These are phyloP conservation scores for Candida koratica DNA, from an alignment of 805 yeast species.

Conservation along the genomic window DNA sequence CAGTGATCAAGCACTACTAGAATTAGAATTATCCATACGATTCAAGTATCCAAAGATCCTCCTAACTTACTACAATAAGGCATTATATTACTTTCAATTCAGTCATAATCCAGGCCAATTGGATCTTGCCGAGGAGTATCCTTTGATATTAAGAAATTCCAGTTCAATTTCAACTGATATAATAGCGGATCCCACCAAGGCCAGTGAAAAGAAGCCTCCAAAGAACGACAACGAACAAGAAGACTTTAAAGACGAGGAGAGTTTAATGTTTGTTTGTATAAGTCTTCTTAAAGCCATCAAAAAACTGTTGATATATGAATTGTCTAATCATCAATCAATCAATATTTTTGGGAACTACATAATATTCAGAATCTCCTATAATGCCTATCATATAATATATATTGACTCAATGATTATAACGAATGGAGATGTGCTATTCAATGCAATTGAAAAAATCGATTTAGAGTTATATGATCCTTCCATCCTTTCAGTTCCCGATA, in stretches of 20 bases:
- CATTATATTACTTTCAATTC: constrained; percentile 33
- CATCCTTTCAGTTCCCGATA: constrained; percentile 14
- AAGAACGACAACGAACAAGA: background rate
- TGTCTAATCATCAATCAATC: constrained; percentile 24
- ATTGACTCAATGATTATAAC: constrained; percentile 36
- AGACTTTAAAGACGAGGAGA: constrained; percentile 16
- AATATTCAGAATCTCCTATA: constrained; percentile 11
- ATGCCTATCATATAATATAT: constrained; percentile 20
- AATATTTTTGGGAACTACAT: constrained; percentile 39
- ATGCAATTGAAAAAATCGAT: constrained; percentile 23
- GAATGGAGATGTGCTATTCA: constrained; percentile 37
- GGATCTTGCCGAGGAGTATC: constrained; percentile 21
- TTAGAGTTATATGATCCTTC: constrained; percentile 26
- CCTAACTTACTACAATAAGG: constrained; percentile 39
- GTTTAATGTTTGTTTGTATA: constrained; percentile 31
- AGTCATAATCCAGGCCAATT: constrained; percentile 20
- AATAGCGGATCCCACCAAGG: constrained; percentile 30
- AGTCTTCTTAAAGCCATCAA: constrained; percentile 39
- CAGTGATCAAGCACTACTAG: constrained; percentile 38
- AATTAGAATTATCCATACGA: constrained; percentile 36
- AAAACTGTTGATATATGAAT: constrained; percentile 31
- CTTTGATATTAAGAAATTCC: constrained; percentile 23
- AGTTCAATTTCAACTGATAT: constrained; percentile 22
- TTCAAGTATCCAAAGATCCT: constrained; percentile 34
- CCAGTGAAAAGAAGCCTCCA: constrained; percentile 18